Conservation (phyloP, 495 filamentous ascomycete genomes). For the Parathielavia hyrcaniae region DNA sequence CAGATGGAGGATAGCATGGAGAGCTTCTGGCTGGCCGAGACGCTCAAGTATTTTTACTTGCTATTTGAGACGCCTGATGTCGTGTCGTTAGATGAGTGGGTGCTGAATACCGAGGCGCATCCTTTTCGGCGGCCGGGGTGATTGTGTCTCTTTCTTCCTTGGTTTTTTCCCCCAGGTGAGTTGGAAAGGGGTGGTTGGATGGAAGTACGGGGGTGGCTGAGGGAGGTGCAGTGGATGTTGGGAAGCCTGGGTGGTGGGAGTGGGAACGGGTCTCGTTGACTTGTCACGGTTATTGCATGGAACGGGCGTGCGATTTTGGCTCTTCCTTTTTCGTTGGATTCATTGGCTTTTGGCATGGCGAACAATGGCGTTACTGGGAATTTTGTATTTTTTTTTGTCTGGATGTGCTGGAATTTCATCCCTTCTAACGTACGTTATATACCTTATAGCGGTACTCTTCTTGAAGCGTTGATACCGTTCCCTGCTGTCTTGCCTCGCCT, state of each 20-base stretch:
- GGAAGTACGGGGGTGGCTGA: background rate
- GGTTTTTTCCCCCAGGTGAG: background rate
- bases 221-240: background rate
- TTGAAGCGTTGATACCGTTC: too few species aligned
- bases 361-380: background rate
- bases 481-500: too few species aligned
- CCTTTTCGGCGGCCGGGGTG: constrained; percentile 47
- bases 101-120: constrained; percentile 63
- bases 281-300: background rate
- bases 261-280: background rate
- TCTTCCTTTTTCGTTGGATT: too few species aligned
- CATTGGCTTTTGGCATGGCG: constrained; percentile 4
- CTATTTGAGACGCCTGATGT: constrained; percentile 68
- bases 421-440: too few species aligned
- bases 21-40: constrained; percentile 69
- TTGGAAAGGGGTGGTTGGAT: background rate
- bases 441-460: too few species aligned
- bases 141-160: background rate
- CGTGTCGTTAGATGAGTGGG: constrained; percentile 79
- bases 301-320: background rate
- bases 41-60: constrained; percentile 90
- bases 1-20: constrained; percentile 48
- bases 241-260: background rate
- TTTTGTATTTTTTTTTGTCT: background rate
- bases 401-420: too few species aligned